A percentile compares a stretch with the other conserved stretches of the same genome.
These are phyloP conservation scores for Metarhizium sp. DNA, from an alignment of 2,329 filamentous ascomycete genomes.

Conservation along the genomic window DNA sequence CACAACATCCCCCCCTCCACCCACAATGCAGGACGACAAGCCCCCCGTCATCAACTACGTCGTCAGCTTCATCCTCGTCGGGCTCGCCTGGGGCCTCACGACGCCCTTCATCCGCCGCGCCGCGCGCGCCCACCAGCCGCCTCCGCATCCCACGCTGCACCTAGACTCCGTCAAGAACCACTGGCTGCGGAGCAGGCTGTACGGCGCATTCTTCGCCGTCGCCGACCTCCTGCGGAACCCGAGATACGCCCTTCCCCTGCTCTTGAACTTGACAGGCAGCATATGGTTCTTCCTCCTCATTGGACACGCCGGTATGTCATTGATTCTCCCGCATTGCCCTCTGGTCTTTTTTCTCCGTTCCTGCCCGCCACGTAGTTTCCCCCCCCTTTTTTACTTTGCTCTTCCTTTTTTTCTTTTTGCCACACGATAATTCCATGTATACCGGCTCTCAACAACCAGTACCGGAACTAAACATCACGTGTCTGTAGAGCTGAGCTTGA, in stretches of 20 bases:
- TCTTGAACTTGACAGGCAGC: constrained; percentile 85
- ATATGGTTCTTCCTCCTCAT: constrained; percentile 96
- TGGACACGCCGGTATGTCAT: constrained; percentile 65
- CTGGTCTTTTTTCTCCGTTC: not conserved
- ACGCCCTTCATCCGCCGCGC: constrained; percentile 87
- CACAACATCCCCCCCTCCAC: not conserved
- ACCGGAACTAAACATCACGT: not conserved
- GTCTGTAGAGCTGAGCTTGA: constrained; percentile 70
- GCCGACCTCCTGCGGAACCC: constrained; percentile 72
- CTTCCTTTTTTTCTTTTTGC: not conserved
- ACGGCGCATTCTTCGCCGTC: constrained; percentile 63
- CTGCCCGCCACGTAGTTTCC: not conserved
- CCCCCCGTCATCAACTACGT: constrained; percentile 69
- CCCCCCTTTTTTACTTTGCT: not conserved
- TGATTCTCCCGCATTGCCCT: no score
- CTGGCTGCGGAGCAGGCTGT: constrained; percentile 53
- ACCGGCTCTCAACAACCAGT: no score
- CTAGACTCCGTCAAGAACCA: constrained; percentile 41
- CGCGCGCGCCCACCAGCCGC: constrained; percentile 63
- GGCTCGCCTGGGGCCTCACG: constrained; percentile 86
- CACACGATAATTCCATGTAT: no score
- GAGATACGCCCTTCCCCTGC: constrained; percentile 71
- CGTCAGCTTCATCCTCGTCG: constrained; percentile 81
- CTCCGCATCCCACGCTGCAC: constrained; percentile 45
- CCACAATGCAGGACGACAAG: constrained; percentile 12